Base-by-base conservation (phyloP, 2,329 filamentous ascomycete species). In the Fusarium oligoseptatum region DNA sequence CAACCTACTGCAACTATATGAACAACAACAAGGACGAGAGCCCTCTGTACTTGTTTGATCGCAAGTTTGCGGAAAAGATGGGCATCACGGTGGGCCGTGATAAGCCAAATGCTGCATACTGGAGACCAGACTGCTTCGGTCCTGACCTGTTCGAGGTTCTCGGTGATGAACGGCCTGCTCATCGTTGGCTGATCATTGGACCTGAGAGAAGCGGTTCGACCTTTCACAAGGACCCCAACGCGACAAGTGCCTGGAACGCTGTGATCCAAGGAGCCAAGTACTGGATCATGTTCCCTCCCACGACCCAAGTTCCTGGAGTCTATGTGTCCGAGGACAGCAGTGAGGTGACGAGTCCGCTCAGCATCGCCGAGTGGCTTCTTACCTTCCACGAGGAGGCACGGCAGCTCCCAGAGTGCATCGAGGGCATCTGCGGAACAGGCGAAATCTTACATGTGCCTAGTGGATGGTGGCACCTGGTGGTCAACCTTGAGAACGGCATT, bases 261-360 rank as follows among this genome's bases (percentile, higher is more conserved):
- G 94, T 98, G 15, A 87, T 98, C 32, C 91, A 93, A 68, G 97
- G 96, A 6, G 91, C 92, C 37, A 98, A 98, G 81, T 98, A 98
- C 86, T 98, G 97, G 96, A 96, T 98, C 82, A 97, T 98, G 95
- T 98, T 98, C 80, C 95, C 95, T 0, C 93, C 94, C 0, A 91
- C 91, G 0, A 89, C 91, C 0, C 88, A 92, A 4, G 95, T 97
- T 8, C 96, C 96, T 0, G 96, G 96, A 4, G 95, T 98, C 41
- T 97, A 93, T 77, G 94, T 98, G 48, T 97, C 94, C 6, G 88
- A 92, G 43, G 97, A 98, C 80, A 93, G 94, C 80, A 95, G 94
- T 80, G 96, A 98, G 83, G 95, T 98, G 60, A 98, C 96, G 0
- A 95, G 93, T 63, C 97, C 96, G 1, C 88, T 98, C 12, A 97